A percentile compares a stretch with the other conserved stretches of the same genome.
Conservation (phyloP, 768 basidiomycete species). For the Boletus reticuloceps region DNA sequence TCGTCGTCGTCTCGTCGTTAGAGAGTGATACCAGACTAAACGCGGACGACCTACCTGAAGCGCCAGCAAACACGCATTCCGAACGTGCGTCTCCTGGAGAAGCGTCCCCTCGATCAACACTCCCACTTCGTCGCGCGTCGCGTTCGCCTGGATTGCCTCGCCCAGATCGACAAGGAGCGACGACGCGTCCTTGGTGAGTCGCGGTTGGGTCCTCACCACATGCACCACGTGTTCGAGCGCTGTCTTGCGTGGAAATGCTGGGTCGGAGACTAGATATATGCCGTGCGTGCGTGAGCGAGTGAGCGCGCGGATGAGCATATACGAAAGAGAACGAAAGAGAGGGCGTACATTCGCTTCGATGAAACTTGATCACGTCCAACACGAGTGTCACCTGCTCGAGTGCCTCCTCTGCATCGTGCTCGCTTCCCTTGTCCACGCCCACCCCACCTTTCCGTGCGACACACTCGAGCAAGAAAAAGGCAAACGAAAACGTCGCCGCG, state of each 20-base stretch:
- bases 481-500: slow-evolving; percentile 80
- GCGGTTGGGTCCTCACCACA: slow-evolving; percentile 73
- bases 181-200: slow-evolving; percentile 79
- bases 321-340: neutral
- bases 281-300: neutral
- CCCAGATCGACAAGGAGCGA: slow-evolving; percentile 79
- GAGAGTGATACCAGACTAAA: neutral
- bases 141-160: slow-evolving; percentile 68
- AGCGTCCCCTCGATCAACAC: slow-evolving; percentile 74
- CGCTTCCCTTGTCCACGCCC: slow-evolving; percentile 26
- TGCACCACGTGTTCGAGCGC: slow-evolving; percentile 70
- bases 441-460: slow-evolving; percentile 73
- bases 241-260: slow-evolving; percentile 69
- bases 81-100: slow-evolving; percentile 81
- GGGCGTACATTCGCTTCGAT: slow-evolving; percentile 29
- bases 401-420: slow-evolving; percentile 50
- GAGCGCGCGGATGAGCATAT: slow-evolving; percentile 6
- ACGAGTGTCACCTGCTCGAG: slow-evolving; percentile 79
- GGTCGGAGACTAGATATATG: slow-evolving; percentile 56
- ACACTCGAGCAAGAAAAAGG: slow-evolving; percentile 68
- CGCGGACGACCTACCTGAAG: slow-evolving; percentile 58
- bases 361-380: slow-evolving; percentile 39
- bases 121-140: slow-evolving; percentile 58
- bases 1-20: neutral
- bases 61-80: slow-evolving; percentile 87